phyloP scores from a whole-genome alignment of 345 rosid species.

The Hibiscus tridactylites region DNA sequence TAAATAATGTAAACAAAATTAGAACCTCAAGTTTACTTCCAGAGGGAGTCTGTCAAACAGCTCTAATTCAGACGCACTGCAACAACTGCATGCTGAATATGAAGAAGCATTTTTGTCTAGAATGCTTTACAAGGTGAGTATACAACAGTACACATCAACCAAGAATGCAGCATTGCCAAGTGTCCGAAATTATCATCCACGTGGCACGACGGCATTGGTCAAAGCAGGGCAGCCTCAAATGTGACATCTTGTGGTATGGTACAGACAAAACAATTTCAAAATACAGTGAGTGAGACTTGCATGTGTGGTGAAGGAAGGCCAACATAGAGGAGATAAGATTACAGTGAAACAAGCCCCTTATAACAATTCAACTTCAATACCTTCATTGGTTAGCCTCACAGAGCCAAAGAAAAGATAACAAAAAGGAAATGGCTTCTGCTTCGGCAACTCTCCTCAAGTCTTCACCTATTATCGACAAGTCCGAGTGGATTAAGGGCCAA shows the following conservation, averaged over 20 bases:
- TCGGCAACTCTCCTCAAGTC: slow-evolving; percentile 68
- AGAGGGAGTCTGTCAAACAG: too few species aligned
- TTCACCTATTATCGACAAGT: slow-evolving; percentile 71
- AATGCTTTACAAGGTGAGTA: too few species aligned
- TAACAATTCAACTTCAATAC: background rate
- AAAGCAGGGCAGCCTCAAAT: slow-evolving; percentile 61
- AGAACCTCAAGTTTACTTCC: slow-evolving; percentile 25
- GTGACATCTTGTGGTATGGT: slow-evolving; percentile 43
- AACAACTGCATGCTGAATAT: too few species aligned
- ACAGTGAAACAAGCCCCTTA: background rate
- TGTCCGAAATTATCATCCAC: slow-evolving; percentile 49
- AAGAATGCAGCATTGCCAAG: slow-evolving; percentile 6
- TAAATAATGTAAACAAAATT: slow-evolving; percentile 9
- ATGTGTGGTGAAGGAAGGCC: slow-evolving; percentile 22
- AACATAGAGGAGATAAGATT: slow-evolving; percentile 34
- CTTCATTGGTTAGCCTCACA: slow-evolving; percentile 14
- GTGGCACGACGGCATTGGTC: slow-evolving; percentile 40
- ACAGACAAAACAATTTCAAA: slow-evolving; percentile 28
- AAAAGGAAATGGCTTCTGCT: slow-evolving; percentile 62
- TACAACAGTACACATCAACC: slow-evolving; percentile 18
- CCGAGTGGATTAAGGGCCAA: slow-evolving; percentile 77
- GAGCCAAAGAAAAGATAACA: too few species aligned
- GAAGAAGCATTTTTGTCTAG: too few species aligned
- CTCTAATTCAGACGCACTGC: too few species aligned
- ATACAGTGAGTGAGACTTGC: slow-evolving; percentile 25